Base-by-base conservation (phyloP, 108 stramenopile genomes). In the Stephanodiscus minutulus region DNA sequence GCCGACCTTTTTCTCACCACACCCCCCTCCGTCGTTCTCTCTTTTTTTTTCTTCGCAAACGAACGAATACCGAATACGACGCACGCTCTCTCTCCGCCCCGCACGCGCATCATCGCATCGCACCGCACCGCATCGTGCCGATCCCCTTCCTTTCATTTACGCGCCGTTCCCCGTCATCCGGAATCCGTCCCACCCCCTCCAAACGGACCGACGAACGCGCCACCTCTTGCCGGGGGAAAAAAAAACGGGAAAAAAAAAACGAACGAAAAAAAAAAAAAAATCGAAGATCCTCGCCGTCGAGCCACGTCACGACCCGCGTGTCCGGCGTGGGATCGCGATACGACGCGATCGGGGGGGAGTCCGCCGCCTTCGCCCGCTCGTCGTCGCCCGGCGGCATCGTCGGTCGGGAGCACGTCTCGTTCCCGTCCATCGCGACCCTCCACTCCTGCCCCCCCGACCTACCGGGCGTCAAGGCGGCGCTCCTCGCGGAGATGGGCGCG, bases 281-380 rank as follows among this genome's bases (percentile, higher is more conserved):
- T 6, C 3, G 33, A 37, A 60, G 43, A 61, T 52, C 44, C 50
- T 20, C 62, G 27, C 48, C 56, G 29, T 66, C 74, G 22, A 21
- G n/a, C 63, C 52, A 70, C 69, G 43, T 53, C 56, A 70, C 76
- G 39, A 69, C 65, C 46, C 76, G 76, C 37, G 33, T 77, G 54
- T 48, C 68, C 13, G 43, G 37, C 61, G 12, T 57, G 21, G 76
- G 76, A 17, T 77, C 76, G 9, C 76, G 76, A 21, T 48, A 36
- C 57, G 76, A 77, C 56, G 41, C 39, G 36, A 44, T 70, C 25
- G 76, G 76, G 35, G 76, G 76, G 39, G 76, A 77, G 44, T 39
- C 68, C 7, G 62, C 76, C 28, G 43, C 70, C 33, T 60, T 77
- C 69, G 76, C 76, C 57, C 25, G 57, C 49, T 61, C 74, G 15